These are phyloP conservation scores for Acacia concinna DNA, from an alignment of 331 rosid species.

Conservation along the genomic window DNA sequence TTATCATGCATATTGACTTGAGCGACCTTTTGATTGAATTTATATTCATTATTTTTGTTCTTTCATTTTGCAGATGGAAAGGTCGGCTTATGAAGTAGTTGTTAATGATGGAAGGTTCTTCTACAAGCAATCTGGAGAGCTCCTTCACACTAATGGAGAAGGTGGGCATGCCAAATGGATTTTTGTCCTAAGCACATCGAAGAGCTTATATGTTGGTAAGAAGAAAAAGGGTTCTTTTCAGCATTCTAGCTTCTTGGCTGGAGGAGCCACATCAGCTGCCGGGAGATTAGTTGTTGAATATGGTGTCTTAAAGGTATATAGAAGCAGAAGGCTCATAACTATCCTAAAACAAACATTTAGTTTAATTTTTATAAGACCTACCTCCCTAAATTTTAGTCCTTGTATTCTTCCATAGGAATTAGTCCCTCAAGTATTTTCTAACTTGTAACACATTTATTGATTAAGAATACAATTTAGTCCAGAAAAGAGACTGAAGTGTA, in stretches of 20 bases:
- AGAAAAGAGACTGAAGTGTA: not conserved
- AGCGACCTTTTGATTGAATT: not conserved
- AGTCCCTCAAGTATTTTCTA: not conserved
- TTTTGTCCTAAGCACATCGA: conserved; percentile 66
- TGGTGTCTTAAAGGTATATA: conserved; percentile 61
- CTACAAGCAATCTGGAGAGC: conserved; percentile 62
- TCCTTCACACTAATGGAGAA: conserved; percentile 54
- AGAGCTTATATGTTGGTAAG: conserved; percentile 59
- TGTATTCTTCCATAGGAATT: not conserved
- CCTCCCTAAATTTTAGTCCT: not conserved
- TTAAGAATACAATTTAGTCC: not conserved
- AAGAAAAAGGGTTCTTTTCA: conserved; percentile 36
- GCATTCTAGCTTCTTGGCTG: conserved; percentile 55
- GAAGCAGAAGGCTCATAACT: not conserved
- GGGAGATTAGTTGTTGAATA: conserved; percentile 66
- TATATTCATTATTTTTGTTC: not conserved
- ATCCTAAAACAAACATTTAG: not conserved
- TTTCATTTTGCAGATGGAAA: conserved; percentile 57
- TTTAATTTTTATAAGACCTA: not conserved
- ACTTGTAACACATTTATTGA: not conserved
- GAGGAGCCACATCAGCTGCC: conserved; percentile 77
- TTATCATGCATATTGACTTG: not conserved
- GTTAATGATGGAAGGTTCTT: conserved; percentile 61
- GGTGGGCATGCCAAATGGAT: conserved; percentile 53
- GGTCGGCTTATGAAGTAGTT: conserved; percentile 73